These are phyloP conservation scores for Hagleromyces aurorensis DNA, from an alignment of 805 yeast species.

Conservation along the genomic window DNA sequence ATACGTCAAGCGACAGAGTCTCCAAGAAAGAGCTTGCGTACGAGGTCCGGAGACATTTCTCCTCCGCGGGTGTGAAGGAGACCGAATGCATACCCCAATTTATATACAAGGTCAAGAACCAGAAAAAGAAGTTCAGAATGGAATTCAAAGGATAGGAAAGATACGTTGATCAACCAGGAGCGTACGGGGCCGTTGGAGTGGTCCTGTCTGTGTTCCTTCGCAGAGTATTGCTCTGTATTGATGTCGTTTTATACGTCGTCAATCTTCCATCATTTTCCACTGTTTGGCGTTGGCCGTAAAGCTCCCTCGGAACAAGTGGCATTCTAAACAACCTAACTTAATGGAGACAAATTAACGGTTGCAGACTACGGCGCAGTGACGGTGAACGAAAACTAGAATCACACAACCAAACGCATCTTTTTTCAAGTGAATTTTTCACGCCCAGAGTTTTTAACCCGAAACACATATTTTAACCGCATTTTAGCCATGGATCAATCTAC, in stretches of 20 bases:
- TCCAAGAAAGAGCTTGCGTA: constrained; percentile 53
- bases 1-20: constrained; percentile 34
- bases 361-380: no score
- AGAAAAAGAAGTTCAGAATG: constrained; percentile 40
- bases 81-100: constrained; percentile 84
- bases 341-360: not conserved
- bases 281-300: not conserved
- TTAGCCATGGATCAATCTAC: constrained; percentile 47
- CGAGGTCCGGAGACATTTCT: constrained; percentile 62
- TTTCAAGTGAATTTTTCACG: no score
- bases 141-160: constrained; percentile 23
- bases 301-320: not conserved
- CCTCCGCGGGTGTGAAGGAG: constrained; percentile 55
- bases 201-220: constrained; percentile 1
- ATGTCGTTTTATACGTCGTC: constrained; percentile 2
- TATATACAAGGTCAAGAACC: constrained; percentile 74
- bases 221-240: constrained; percentile 4
- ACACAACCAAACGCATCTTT: no score
- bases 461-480: not conserved
- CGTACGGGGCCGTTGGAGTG: not conserved
- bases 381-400: no score
- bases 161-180: not conserved
- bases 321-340: constrained; percentile 1
- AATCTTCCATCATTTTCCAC: not conserved
- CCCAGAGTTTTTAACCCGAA: constrained; percentile 1